Evolutionary conservation across 2,329 filamentous ascomycete species (phyloP).

Genomic region (Pleoardoris graminearum): DNA sequence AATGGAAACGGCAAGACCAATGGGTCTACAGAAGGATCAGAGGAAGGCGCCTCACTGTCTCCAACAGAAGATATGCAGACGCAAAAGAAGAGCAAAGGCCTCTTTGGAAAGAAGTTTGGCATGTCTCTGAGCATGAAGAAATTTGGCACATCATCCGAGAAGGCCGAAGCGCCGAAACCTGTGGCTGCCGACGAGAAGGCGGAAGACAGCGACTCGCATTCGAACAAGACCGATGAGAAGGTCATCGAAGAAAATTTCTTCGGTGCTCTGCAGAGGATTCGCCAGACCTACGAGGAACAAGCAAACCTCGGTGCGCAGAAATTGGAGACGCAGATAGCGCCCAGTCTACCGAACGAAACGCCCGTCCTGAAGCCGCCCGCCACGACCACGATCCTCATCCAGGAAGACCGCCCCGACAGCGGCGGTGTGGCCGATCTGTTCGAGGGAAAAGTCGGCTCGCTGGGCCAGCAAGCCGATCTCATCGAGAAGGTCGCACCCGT

Average conservation of each 20-base stretch:
- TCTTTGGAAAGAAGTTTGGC: constrained; percentile 84
- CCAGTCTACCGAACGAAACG: constrained; percentile 72
- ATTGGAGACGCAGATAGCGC: constrained; percentile 67
- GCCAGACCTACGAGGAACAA: constrained; percentile 72
- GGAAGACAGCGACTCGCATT: constrained; percentile 63
- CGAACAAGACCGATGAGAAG: constrained; percentile 66
- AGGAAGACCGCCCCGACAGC: constrained; percentile 65
- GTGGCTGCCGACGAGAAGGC: constrained; percentile 73
- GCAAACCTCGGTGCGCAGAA: constrained; percentile 55
- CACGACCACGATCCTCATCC: constrained; percentile 65
- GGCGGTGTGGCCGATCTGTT: constrained; percentile 81
- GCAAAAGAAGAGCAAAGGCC: constrained; percentile 60
- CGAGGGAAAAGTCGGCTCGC: constrained; percentile 78
- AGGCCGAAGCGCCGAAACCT: constrained; percentile 70
- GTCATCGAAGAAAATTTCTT: constrained; percentile 75
- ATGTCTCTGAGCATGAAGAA: constrained; percentile 84
- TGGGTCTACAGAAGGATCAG: constrained; percentile 30
- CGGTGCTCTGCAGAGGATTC: constrained; percentile 73
- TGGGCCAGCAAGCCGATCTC: constrained; percentile 75
- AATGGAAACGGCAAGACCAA: constrained; percentile 27
- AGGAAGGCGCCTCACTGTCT: constrained; percentile 39
- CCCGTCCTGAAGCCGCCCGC: constrained; percentile 73
- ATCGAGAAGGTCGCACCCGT: constrained; percentile 86
- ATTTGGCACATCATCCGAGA: constrained; percentile 66
- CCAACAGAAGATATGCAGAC: constrained; percentile 47